Percentiles rank a stretch among this genome's conserved stretches.
phyloP scores from a whole-genome alignment of 768 basidiomycete species.

The Postia placenta region DNA sequence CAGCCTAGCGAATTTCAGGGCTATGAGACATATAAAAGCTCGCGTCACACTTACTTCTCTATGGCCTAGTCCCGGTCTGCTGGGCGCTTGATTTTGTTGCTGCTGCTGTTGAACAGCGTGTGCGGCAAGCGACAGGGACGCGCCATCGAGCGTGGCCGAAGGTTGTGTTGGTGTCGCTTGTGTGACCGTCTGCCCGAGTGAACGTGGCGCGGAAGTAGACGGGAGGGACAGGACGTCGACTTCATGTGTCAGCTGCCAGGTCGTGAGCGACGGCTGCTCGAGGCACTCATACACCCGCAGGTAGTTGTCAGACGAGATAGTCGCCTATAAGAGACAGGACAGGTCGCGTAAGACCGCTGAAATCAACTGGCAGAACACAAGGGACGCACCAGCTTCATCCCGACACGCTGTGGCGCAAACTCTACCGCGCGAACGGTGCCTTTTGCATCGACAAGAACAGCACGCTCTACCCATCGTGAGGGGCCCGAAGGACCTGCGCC shows the following conservation, averaged over 20 bases:
- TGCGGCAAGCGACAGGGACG: conserved; percentile 51
- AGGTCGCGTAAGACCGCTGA: too few species aligned
- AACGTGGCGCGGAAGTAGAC: conserved; percentile 29
- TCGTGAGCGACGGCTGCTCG: conserved; percentile 63
- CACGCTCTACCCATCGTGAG: conserved; percentile 67
- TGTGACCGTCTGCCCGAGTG: conserved; percentile 48
- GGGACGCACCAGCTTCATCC: conserved; percentile 72
- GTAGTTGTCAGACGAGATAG: conserved; percentile 81
- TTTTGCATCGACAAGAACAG: conserved; percentile 73
- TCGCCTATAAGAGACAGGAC: conserved; percentile 49
- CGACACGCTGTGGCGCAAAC: conserved; percentile 84
- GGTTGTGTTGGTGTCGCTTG: conserved; percentile 72
- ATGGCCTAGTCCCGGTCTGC: conserved; percentile 44
- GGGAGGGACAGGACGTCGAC: conserved; percentile 64
- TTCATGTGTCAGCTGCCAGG: conserved; percentile 73
- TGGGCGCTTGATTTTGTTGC: conserved; percentile 21
- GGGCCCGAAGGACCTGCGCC: conserved; percentile 15
- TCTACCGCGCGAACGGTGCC: conserved; percentile 83
- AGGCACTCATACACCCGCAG: conserved; percentile 89
- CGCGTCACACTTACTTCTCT: conserved; percentile 38
- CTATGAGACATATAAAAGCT: neutral
- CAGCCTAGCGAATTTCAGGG: conserved; percentile 35
- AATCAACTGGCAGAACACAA: too few species aligned
- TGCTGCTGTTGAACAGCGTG: conserved; percentile 56
- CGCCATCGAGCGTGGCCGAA: conserved; percentile 39